Evolutionary conservation across 192 early-diverging fungal genomes (phyloP), one percentile per base, ranked within the genome.

Genomic region (Paraglomus occultum): DNA sequence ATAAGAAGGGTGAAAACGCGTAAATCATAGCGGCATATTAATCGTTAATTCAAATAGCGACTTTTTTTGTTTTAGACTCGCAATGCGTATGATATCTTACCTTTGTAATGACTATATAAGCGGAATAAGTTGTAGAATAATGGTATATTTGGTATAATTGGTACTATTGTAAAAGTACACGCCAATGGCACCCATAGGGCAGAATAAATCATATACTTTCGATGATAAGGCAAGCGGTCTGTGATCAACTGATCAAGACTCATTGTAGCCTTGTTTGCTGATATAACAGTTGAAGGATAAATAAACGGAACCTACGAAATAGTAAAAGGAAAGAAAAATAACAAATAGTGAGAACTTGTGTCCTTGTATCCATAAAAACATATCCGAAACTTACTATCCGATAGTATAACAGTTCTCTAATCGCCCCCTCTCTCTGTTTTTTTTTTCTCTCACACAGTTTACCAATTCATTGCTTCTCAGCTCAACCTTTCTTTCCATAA

Each of bases 51-150:
- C 31, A 31, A 31, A 46, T 18, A 9, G 9, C 46, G 49, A 63
- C 14, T 8, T 18, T 11, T 15, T 8, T 42, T n/a, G n/a, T n/a
- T n/a, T n/a, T n/a, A n/a, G n/a, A n/a, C n/a, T n/a, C n/a, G n/a
- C n/a, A n/a, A n/a, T n/a, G n/a, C n/a, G n/a, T n/a, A n/a, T n/a
- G n/a, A n/a, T n/a, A n/a, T 51, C 20, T 74, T 76, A 77, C 89
- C 91, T 88, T 89, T 89, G 74, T 90, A 91, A 54, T 92, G 89
- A 71, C 88, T 89, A 73, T 91, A 92, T 22, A 92, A 79, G 4
- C 91, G 86, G 64, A 89, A 92, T 40, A 89, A 62, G 74, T 92
- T 92, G 73, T 92, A 92, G 39, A 88, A 88, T 15, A 92, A 69
- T 0, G 90, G 90, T 44, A 92, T 86, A 71, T 92, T 92, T 47